Percentiles rank a stretch among this genome's conserved stretches.
Conservation (phyloP, 2,329 filamentous ascomycete species). For the Thermomyces lanuginosus region DNA sequence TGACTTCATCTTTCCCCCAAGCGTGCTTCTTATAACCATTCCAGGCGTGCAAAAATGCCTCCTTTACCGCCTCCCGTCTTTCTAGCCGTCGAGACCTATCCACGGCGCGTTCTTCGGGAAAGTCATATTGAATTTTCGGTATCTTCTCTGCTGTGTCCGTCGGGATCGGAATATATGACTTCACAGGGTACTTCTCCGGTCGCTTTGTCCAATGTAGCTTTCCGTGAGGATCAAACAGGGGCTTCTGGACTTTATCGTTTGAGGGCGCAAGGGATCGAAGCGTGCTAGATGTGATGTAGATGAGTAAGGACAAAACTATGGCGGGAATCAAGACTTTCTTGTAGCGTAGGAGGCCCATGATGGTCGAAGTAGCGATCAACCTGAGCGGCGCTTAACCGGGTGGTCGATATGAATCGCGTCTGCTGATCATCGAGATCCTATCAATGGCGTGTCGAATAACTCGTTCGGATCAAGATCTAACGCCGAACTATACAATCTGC, state of each 20-base stretch:
- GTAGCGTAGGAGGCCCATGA: constrained; percentile 8
- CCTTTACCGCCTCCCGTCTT: constrained; percentile 52
- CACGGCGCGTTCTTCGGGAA: constrained; percentile 44
- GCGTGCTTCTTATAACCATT: constrained; percentile 63
- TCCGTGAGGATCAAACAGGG: too few species aligned
- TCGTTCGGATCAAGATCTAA: neutral
- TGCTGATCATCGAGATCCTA: neutral
- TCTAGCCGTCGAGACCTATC: constrained; percentile 45
- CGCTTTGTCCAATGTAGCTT: constrained; percentile 54
- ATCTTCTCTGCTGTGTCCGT: constrained; percentile 51
- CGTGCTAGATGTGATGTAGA: constrained; percentile 6
- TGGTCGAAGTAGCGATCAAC: constrained; percentile 1
- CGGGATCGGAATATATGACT: constrained; percentile 54
- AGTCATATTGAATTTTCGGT: constrained; percentile 60
- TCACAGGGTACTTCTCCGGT: constrained; percentile 60
- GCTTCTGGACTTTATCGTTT: too few species aligned
- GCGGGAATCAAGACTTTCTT: constrained; percentile 14
- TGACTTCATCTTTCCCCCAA: constrained; percentile 75
- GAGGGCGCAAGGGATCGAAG: constrained; percentile 1
- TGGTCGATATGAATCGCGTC: neutral
- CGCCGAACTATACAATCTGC: neutral
- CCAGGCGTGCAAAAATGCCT: constrained; percentile 66
- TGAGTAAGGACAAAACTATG: constrained; percentile 12
- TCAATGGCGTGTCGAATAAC: neutral
- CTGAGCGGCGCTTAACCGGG: neutral